Base-by-base conservation (phyloP, 2,329 filamentous ascomycete species). In the Fusarium cicatricum region DNA sequence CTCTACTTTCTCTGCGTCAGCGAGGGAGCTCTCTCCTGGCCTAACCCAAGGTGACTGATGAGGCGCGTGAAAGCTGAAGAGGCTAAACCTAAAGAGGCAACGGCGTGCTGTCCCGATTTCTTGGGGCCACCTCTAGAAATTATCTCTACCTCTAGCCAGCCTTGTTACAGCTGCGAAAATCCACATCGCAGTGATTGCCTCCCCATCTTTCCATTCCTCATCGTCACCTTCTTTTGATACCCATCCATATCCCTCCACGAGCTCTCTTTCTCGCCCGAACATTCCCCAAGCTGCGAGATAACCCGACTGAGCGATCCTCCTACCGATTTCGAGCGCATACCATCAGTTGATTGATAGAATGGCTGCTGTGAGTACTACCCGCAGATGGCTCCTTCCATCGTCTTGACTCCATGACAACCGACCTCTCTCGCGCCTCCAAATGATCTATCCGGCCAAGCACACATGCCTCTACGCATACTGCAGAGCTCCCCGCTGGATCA, bases 331-430 rank as follows among this genome's bases (percentile, higher is more conserved):
- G 66, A 68, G 64, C 64, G 62, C 62, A 66, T 63, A 64, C 64
- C 62, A 70, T 67, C 62, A 67, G 67, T 70, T 69, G 64, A 66
- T 63, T 66, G 68, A 72, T 72, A 77, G 74, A 74, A 77, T 77
- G 75, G 75, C 75, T 74, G 72, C 75, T 73, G 75, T 77, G 72
- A 75, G 75, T 77, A 45, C 55, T 51, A 47, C 59, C 50, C 23
- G 65, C 48, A 53, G 34, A 55, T 60, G 45, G 62, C 47, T 49
- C 55, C 43, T 64, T 63, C 52, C 45, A 56, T 54, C 28, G 55
- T 45, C 52, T 40, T 50, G 47, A 58, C 46, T 44, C 32, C 44
- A 45, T 32, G 29, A 26, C 23, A 10, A 44, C n/a, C n/a, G n/a
- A n/a, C 52, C 55, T 48, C 50, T 40, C 56, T 54, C 42, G 32